These are phyloP conservation scores for Apiospora phragmitis DNA, from an alignment of 2,329 filamentous ascomycete genomes.

Conservation along the genomic window DNA sequence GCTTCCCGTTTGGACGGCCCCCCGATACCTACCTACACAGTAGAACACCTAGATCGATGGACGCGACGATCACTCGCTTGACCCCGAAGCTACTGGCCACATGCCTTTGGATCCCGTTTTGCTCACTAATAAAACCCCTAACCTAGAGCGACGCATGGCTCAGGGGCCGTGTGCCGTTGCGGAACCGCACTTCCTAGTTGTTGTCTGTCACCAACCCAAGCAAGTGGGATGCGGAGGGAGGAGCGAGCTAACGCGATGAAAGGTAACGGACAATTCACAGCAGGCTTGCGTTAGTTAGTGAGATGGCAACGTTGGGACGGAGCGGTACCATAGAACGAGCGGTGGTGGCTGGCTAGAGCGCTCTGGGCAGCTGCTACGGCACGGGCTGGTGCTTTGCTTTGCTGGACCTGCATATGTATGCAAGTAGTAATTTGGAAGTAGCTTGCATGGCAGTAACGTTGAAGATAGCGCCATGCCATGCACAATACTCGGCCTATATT, in stretches of 20 bases:
- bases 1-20: background rate
- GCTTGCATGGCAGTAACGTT: constrained; percentile 4
- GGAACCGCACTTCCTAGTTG: background rate
- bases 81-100: constrained; percentile 1
- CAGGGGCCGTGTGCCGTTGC: background rate
- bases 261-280: background rate
- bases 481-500: background rate
- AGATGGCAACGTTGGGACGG: constrained; percentile 1
- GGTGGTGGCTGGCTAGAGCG: background rate
- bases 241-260: background rate
- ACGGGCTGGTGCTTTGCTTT: constrained; percentile 1
- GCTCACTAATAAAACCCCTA: background rate
- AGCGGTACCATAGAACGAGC: background rate
- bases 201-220: background rate
- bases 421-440: constrained; percentile 1
- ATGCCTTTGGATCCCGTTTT: background rate
- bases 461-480: background rate
- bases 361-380: background rate
- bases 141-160: background rate
- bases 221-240: background rate
- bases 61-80: background rate
- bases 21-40: background rate
- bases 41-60: background rate
- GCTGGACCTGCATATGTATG: constrained; percentile 4
- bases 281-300: background rate